phyloP scores from a whole-genome alignment of 495 filamentous ascomycete species.

The Lasiosphaeria ovina region DNA sequence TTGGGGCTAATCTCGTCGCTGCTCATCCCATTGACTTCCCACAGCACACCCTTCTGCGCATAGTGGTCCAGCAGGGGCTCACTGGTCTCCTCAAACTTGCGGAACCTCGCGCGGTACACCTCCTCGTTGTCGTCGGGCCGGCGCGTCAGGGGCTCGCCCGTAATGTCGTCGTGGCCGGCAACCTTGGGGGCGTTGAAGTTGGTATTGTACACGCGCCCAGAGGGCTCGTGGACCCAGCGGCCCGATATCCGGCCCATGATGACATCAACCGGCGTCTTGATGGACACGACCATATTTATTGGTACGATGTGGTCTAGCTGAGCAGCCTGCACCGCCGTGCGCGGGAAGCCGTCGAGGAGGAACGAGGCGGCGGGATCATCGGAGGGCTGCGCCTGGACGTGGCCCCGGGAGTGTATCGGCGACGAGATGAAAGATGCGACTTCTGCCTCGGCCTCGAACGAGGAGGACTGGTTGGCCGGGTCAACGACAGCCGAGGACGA shows the following conservation, averaged over 20 bases:
- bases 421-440: constrained; percentile 40
- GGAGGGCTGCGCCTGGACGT: constrained; percentile 44
- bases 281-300: constrained; percentile 83
- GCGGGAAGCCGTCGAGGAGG: constrained; percentile 93
- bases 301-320: constrained; percentile 76
- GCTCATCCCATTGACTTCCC: constrained; percentile 80
- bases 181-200: constrained; percentile 84
- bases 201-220: constrained; percentile 90
- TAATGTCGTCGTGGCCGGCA: constrained; percentile 81
- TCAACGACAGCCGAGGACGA: constrained; percentile 28
- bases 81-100: constrained; percentile 83
- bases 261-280: constrained; percentile 65
- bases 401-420: constrained; percentile 35
- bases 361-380: constrained; percentile 80
- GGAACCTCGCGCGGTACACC: constrained; percentile 75
- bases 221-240: constrained; percentile 91
- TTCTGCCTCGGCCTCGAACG: constrained; percentile 31
- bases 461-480: constrained; percentile 16
- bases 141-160: constrained; percentile 81
- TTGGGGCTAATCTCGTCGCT: constrained; percentile 93
- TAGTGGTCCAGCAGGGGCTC: constrained; percentile 85
- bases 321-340: constrained; percentile 75
- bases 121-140: constrained; percentile 82
- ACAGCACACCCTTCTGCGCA: constrained; percentile 77
- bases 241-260: constrained; percentile 86